Evolutionary conservation across 371 early-diverging fungal genomes (phyloP), one percentile per base, ranked within the genome.

Genomic region (Quaeritorhiza haematococci): DNA sequence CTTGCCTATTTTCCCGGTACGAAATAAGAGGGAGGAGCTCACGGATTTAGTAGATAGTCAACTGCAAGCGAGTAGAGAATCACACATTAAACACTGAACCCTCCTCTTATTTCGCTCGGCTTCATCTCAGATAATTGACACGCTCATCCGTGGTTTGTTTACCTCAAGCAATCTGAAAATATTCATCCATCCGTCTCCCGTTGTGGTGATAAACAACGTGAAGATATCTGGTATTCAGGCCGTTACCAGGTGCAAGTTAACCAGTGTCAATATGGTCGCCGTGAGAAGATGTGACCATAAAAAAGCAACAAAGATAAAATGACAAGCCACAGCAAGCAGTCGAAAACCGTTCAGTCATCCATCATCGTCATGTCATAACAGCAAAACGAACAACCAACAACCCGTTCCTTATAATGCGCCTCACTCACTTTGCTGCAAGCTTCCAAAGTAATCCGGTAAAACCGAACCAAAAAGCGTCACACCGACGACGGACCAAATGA

Each of bases 401-500:
- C 5, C 26, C 15, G 15, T 2, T 17, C 55, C n/a, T n/a, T n/a
- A n/a, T n/a, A n/a, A n/a, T n/a, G n/a, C n/a, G n/a, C n/a, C n/a
- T n/a, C n/a, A n/a, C n/a, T 21, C 55, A 64, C 71, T 53, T 4
- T 55, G 41, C 23, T 42, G 59, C 8, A 72, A 35, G 46, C 65
- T 62, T 0, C 64, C 69, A 43, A 65, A 72, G n/a, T 55, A 21
- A 3, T 46, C 34, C 3, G 66, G 62, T 2, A 43, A 38, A 21
- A 53, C 19, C 13, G 53, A 15, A 2, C 58, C 46, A 53, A 73
- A 73, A 1, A 73, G 55, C 3, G 73, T 73, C 2, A 69, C 70
- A 13, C 73, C 73, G 2, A 64, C 55, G 1, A 73, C 71, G 21
- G 73, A 64, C 63, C 65, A 73, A 42, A 73, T 70, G 35, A 69